phyloP scores from a whole-genome alignment of 176 grass and related monocot genomes.

The Calamus simplicifolius region DNA sequence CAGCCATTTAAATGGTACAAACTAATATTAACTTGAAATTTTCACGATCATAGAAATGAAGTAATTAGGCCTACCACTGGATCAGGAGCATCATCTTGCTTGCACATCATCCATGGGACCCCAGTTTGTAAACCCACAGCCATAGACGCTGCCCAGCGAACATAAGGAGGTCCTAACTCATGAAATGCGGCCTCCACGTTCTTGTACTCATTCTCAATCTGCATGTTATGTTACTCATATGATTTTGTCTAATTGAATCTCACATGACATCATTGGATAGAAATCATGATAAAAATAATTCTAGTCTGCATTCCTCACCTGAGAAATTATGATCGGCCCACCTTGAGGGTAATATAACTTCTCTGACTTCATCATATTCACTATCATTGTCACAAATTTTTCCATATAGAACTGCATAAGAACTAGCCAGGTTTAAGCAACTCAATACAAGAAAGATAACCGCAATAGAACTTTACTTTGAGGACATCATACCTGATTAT shows the following conservation, averaged over 20 bases:
- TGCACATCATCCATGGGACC: slow-evolving; percentile 98
- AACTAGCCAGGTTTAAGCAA: slow-evolving; percentile 4
- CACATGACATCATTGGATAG: too few species aligned
- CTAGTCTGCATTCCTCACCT: slow-evolving; percentile 19
- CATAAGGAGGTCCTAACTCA: slow-evolving; percentile 48
- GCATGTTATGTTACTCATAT: slow-evolving; percentile 1
- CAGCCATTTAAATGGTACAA: not conserved
- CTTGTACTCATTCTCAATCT: slow-evolving; percentile 94
- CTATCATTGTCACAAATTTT: slow-evolving; percentile 61
- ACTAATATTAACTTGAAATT: too few species aligned
- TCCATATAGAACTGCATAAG: slow-evolving; percentile 56
- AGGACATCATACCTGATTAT: too few species aligned
- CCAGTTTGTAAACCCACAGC: slow-evolving; percentile 55
- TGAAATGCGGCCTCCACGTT: slow-evolving; percentile 68
- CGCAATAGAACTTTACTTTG: not conserved
- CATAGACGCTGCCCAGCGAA: slow-evolving; percentile 71
- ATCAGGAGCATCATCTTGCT: slow-evolving; percentile 87
- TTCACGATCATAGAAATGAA: not conserved
- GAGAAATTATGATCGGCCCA: slow-evolving; percentile 81
- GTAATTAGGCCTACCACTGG: slow-evolving; percentile 46
- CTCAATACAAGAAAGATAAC: slow-evolving; percentile 1
- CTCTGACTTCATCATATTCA: slow-evolving; percentile 56
- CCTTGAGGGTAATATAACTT: slow-evolving; percentile 64
- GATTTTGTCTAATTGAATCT: not conserved
- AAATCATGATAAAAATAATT: too few species aligned